These are phyloP conservation scores for Chlorella sorokiniana DNA, from an alignment of 139 green algal genomes.

Conservation along the genomic window DNA sequence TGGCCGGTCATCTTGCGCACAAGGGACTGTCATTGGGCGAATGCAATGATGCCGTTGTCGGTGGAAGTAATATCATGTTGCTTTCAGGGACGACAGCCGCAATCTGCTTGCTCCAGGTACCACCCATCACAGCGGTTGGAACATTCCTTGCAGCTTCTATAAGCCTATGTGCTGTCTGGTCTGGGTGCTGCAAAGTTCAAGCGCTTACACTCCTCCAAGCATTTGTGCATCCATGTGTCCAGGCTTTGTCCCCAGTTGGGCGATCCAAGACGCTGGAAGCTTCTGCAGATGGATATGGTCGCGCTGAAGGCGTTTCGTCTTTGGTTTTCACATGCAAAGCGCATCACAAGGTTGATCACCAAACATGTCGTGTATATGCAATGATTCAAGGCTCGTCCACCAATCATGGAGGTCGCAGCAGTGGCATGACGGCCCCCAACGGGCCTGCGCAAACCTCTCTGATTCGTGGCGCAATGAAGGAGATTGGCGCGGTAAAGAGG, in stretches of 20 bases:
- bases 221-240: background rate
- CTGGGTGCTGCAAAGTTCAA: too few relatives aligned
- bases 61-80: constrained; percentile 49
- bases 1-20: constrained; percentile 46
- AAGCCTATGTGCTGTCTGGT: too few relatives aligned
- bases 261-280: constrained; percentile 63
- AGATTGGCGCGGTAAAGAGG: too few relatives aligned
- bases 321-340: constrained; percentile 14
- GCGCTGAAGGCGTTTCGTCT: constrained; percentile 46
- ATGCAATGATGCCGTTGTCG: constrained; percentile 8
- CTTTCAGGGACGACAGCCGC: constrained; percentile 37
- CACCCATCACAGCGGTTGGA: background rate
- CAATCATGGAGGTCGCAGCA: constrained; percentile 82
- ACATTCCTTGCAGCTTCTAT: too few relatives aligned
- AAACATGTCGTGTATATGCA: background rate
- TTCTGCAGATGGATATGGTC: constrained; percentile 64
- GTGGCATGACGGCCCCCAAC: constrained; percentile 78
- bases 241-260: constrained; percentile 50
- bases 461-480: too few relatives aligned
- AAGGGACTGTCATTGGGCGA: constrained; percentile 28
- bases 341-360: background rate
- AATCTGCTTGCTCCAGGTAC: constrained; percentile 45
- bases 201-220: too few relatives aligned
- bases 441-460: constrained; percentile 71
- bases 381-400: constrained; percentile 63